Conservation (phyloP, 2,329 filamentous ascomycete genomes). For the Curvularia lunata region DNA sequence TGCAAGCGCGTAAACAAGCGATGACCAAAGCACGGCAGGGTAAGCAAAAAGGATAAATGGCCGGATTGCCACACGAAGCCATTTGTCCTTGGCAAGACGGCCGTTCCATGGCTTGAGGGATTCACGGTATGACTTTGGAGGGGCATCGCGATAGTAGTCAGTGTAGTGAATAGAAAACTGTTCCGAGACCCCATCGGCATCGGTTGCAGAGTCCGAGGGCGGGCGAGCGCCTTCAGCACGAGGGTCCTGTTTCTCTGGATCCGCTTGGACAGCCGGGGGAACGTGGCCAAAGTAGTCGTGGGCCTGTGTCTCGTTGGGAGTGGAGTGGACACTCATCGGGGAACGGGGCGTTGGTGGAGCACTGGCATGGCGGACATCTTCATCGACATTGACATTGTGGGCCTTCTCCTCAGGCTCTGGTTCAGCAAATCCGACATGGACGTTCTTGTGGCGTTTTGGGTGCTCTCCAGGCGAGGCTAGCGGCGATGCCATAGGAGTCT, state of each 20-base stretch:
- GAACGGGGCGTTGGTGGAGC: conserved; percentile 19
- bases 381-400: conserved; percentile 52
- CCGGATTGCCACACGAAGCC: conserved; percentile 76
- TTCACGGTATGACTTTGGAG: conserved; percentile 73
- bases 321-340: conserved; percentile 53
- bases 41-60: conserved; percentile 89
- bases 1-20: conserved; percentile 82
- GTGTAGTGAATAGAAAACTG: conserved; percentile 65
- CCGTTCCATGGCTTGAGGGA: conserved; percentile 80
- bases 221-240: conserved; percentile 16
- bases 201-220: conserved; percentile 14
- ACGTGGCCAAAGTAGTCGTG: conserved; percentile 25
- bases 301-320: conserved; percentile 36
- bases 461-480: conserved; percentile 8
- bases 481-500: conserved; percentile 9
- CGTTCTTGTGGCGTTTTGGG: conserved; percentile 20
- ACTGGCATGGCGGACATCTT: conserved; percentile 15
- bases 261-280: conserved; percentile 4
- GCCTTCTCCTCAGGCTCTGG: conserved; percentile 15
- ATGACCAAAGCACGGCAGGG: conserved; percentile 87
- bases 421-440: conserved; percentile 62
- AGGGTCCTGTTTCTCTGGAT: conserved; percentile 32
- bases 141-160: conserved; percentile 68
- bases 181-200: conserved; percentile 34
- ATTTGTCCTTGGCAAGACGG: conserved; percentile 73